These are phyloP conservation scores for Tephrocybe sp. DNA, from an alignment of 768 basidiomycete genomes.

Conservation along the genomic window DNA sequence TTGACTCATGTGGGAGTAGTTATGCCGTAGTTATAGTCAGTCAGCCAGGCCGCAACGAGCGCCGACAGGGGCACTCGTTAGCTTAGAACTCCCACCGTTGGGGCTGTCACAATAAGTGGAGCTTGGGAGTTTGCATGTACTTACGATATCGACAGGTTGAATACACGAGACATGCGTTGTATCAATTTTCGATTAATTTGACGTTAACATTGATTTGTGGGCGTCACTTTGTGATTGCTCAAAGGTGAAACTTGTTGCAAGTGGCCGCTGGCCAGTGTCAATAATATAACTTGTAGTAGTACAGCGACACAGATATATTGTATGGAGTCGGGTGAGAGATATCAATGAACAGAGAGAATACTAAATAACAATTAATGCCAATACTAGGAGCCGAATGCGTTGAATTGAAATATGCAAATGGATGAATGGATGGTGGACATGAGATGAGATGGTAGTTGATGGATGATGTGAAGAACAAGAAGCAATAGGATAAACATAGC, in stretches of 20 bases:
- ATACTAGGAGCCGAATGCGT: not conserved
- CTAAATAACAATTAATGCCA: not conserved
- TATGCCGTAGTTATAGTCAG: not conserved
- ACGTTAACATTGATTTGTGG: not conserved
- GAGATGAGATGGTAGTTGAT: slow-evolving; percentile 3
- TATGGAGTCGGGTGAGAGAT: not conserved
- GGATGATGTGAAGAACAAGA: slow-evolving; percentile 7
- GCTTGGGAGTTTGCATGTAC: no score
- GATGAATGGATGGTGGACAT: not conserved
- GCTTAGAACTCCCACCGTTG: not conserved
- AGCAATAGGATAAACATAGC: slow-evolving; percentile 10
- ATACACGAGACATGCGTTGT: not conserved
- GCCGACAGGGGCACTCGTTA: slow-evolving; percentile 1
- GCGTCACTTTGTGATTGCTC: not conserved
- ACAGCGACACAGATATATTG: not conserved
- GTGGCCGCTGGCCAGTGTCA: not conserved
- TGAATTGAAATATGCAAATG: slow-evolving; percentile 9
- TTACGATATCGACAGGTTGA: no score
- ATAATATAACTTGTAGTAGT: not conserved
- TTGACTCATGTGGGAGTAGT: slow-evolving; percentile 1
- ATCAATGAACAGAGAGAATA: not conserved
- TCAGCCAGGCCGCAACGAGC: not conserved
- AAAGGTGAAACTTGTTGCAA: not conserved
- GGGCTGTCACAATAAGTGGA: no score
- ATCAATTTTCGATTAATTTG: not conserved